Base-by-base conservation (phyloP, 2,329 filamentous ascomycete species). In the Tolypocladium endophyticum region DNA sequence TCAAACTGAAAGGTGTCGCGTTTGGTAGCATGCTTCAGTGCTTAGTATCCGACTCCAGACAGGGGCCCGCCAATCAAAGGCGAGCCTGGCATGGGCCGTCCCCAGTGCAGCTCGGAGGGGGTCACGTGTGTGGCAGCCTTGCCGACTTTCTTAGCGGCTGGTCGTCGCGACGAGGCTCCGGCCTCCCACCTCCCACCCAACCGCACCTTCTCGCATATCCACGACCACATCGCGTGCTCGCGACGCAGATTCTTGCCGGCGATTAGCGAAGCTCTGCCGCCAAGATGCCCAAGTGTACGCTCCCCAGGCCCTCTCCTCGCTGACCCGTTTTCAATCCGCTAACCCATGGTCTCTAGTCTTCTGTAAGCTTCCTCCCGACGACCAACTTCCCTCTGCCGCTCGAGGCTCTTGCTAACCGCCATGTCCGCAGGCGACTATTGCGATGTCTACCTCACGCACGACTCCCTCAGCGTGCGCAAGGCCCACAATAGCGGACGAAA, bases 401-500 rank as follows among this genome's bases (percentile, higher is more conserved):
- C 39, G 36, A 39, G n/a, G 6, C 0, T 18, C 11, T n/a, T 30
- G 23, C 66, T 70, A 58, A 69, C 62, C 63, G 81, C 76, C 28
- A 30, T 23, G 16, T 28, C 28, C 6, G 58, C 47, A 77, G 76
- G 92, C 82, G 94, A 99, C 76, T 99, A 99, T 78, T 99, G 94
- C 84, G 94, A 99, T 88, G 94, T 99, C 76, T 99, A 99, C 83
- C 89, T 99, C 69, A 99, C 94, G 67, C 94, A 99, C 83, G 94
- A 99, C 82, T 96, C 92, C 54, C 97, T 97, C 93, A 96, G 92
- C 77, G 94, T 99, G 77, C 92, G 94, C 69, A 97, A 97, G 80
- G 94, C 94, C 56, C 94, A 99, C 77, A 99, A 99, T 81, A 89
- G 86, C 73, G 94, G 94, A 63, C 87, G 93, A 69, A 99, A 99